A percentile compares a stretch with the other conserved stretches of the same genome.
phyloP scores from a whole-genome alignment of 495 filamentous ascomycete genomes.

The Pseudomonodictys pantanalensis region DNA sequence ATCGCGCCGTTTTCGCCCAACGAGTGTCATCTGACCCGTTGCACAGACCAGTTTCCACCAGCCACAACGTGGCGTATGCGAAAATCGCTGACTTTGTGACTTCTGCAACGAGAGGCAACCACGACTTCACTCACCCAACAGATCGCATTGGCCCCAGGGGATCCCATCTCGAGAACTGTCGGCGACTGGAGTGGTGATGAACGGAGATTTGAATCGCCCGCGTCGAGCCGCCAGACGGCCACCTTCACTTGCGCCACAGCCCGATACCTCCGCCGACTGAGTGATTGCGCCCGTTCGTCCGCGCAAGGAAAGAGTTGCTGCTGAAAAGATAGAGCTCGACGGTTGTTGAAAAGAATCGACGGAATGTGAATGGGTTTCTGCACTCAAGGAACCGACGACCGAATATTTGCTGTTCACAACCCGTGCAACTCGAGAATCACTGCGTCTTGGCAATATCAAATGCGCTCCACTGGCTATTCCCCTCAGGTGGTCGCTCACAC shows the following conservation, averaged over 20 bases:
- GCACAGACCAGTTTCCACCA: background rate
- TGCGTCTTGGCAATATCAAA: too few species aligned
- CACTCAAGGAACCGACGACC: too few species aligned
- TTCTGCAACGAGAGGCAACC: constrained; percentile 3
- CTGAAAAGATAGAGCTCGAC: too few species aligned
- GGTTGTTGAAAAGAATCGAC: too few species aligned
- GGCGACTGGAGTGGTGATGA: background rate
- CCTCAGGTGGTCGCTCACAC: too few species aligned
- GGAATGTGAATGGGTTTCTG: too few species aligned
- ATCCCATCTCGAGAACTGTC: too few species aligned
- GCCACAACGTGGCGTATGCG: background rate
- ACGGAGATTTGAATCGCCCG: background rate
- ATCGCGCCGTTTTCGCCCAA: too few species aligned
- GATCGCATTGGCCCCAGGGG: too few species aligned
- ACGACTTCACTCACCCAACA: background rate
- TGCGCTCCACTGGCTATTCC: too few species aligned
- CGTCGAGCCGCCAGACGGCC: background rate
- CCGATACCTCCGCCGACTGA: background rate
- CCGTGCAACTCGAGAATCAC: too few species aligned
- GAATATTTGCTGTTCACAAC: too few species aligned
- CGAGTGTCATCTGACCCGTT: background rate
- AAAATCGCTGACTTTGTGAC: background rate
- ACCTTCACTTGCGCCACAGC: background rate
- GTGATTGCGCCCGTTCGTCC: background rate
- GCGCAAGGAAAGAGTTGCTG: background rate